These are phyloP conservation scores for Penicillium verrucosum DNA, from an alignment of 2,329 filamentous ascomycete genomes.

Conservation along the genomic window DNA sequence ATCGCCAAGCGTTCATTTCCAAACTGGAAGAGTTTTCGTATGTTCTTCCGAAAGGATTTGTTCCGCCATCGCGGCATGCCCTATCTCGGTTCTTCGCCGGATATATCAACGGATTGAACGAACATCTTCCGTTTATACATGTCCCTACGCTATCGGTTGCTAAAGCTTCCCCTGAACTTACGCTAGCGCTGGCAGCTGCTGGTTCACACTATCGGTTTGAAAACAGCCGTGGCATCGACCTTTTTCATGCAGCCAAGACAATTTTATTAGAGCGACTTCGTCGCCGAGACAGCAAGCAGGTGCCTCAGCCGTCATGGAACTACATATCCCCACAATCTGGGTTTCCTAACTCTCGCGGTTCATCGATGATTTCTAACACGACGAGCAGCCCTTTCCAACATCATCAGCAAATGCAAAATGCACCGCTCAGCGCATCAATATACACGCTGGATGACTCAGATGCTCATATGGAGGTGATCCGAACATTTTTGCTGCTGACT, in stretches of 20 bases:
- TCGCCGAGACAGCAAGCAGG: slow-evolving; percentile 48
- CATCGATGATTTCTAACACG: slow-evolving; percentile 43
- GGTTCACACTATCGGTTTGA: slow-evolving; percentile 50
- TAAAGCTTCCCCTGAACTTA: slow-evolving; percentile 47
- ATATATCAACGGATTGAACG: slow-evolving; percentile 51
- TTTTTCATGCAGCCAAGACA: slow-evolving; percentile 57
- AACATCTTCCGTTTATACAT: slow-evolving; percentile 53
- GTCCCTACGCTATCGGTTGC: slow-evolving; percentile 48
- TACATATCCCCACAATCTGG: slow-evolving; percentile 37
- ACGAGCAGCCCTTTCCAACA: slow-evolving; percentile 45
- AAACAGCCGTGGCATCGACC: slow-evolving; percentile 51
- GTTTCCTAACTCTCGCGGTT: slow-evolving; percentile 41
- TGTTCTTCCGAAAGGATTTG: slow-evolving; percentile 47
- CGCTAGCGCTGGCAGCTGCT: slow-evolving; percentile 51
- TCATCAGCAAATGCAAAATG: slow-evolving; percentile 31
- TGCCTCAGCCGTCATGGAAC: slow-evolving; percentile 43
- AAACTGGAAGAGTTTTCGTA: slow-evolving; percentile 47
- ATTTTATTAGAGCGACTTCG: slow-evolving; percentile 54
- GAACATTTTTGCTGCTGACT: slow-evolving; percentile 53
- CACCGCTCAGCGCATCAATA: slow-evolving; percentile 33
- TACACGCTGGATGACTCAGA: slow-evolving; percentile 43
- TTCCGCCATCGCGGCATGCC: slow-evolving; percentile 49
- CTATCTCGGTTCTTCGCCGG: slow-evolving; percentile 51
- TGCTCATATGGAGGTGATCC: slow-evolving; percentile 50
- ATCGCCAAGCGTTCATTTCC: slow-evolving; percentile 44